Conservation (phyloP, 1,139 yeast genomes). For the Taiozyma sp. region DNA sequence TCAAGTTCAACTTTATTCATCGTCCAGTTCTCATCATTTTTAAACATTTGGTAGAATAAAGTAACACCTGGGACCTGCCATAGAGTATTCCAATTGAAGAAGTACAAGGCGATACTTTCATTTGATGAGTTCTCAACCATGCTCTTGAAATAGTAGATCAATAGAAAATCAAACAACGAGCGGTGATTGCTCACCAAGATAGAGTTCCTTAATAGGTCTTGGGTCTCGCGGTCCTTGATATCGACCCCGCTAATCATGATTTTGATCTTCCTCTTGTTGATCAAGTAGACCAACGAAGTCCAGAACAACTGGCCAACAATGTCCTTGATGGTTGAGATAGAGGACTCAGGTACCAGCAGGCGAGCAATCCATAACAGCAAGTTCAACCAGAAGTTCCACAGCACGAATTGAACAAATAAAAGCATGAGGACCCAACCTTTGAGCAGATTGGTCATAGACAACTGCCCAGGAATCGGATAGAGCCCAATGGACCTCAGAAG, state of each 20-base stretch:
- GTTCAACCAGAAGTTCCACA: conserved; percentile 7
- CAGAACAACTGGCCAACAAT: conserved; percentile 13
- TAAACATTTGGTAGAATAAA: conserved; percentile 38
- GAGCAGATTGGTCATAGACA: conserved; percentile 10
- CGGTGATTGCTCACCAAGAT: conserved; percentile 23
- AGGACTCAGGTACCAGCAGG: conserved; percentile 10
- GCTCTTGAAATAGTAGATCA: conserved; percentile 23
- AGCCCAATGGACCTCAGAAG: conserved; percentile 16
- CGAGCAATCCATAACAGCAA: conserved; percentile 6
- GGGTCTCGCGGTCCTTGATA: conserved; percentile 14
- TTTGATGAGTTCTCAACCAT: conserved; percentile 18
- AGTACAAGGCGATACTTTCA: conserved; percentile 28
- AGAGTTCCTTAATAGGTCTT: conserved; percentile 14
- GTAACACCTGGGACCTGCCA: conserved; percentile 52
- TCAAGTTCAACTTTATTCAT: conserved; percentile 30
- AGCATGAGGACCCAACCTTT: conserved; percentile 17
- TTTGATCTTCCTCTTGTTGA: conserved; percentile 20
- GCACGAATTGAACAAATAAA: conserved; percentile 7
- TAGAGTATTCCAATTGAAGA: conserved; percentile 57
- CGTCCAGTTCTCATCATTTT: conserved; percentile 64
- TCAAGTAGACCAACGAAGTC: conserved; percentile 17
- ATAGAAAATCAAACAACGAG: conserved; percentile 26
- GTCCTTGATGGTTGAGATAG: conserved; percentile 2
- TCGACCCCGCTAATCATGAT: conserved; percentile 23
- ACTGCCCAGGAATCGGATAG: conserved; percentile 16